These are phyloP conservation scores for Desmodesmus armatus DNA, from an alignment of 139 green algal genomes.

Conservation along the genomic window DNA sequence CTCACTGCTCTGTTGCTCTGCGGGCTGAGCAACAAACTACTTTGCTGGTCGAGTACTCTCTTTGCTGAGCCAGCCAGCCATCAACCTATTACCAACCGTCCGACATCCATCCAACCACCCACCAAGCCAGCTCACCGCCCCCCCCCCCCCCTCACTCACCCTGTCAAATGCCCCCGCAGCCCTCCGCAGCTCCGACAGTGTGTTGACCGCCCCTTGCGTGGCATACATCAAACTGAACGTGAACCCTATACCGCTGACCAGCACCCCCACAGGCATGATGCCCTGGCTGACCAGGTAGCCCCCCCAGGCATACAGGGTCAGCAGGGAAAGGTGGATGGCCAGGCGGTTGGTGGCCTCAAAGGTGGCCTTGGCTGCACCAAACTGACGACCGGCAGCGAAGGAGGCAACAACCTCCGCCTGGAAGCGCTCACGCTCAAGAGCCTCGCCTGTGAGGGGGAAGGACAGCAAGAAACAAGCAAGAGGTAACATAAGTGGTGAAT, in stretches of 20 bases:
- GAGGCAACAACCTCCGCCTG: constrained; percentile 67
- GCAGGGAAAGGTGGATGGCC: constrained; percentile 82
- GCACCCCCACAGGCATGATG: constrained; percentile 79
- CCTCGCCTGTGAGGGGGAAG: constrained; percentile 68
- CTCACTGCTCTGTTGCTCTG: no score
- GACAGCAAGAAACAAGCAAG: neutral
- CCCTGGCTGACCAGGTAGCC: constrained; percentile 79
- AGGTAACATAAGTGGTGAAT: neutral
- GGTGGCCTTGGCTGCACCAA: constrained; percentile 81
- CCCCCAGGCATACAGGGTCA: constrained; percentile 86
- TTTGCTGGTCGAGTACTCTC: no score
- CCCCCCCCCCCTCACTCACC: no score
- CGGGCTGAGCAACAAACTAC: no score
- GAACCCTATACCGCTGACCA: constrained; percentile 92
- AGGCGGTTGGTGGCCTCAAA: constrained; percentile 77
- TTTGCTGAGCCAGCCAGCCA: no score
- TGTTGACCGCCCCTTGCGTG: constrained; percentile 84
- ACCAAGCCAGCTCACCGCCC: no score
- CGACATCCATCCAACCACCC: no score
- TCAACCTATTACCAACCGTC: no score
- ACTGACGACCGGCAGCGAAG: constrained; percentile 76
- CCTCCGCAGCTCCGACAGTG: constrained; percentile 75
- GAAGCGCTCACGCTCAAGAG: constrained; percentile 87
- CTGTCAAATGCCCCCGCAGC: constrained; percentile 67
- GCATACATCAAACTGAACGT: constrained; percentile 92